phyloP scores from a whole-genome alignment of 2,329 filamentous ascomycete species.

The Fulvia fulva region DNA sequence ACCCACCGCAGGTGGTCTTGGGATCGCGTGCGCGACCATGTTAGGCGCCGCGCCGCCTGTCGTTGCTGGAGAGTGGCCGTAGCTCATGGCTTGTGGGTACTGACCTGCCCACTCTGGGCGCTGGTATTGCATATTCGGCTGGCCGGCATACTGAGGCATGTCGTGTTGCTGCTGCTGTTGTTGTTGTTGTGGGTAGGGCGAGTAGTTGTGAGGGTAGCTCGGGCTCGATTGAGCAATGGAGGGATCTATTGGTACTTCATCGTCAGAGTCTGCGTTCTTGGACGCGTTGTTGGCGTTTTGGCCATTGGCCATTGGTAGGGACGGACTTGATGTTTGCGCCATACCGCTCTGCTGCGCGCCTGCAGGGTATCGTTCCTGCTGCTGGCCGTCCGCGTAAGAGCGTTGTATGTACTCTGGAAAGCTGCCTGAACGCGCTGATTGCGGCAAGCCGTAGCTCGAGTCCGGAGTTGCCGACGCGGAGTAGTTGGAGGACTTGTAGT shows the following conservation, averaged over 20 bases:
- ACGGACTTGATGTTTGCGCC: constrained; percentile 99
- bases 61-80: constrained; percentile 53
- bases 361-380: constrained; percentile 69
- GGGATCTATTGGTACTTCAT: constrained; percentile 97
- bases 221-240: constrained; percentile 92
- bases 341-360: constrained; percentile 71
- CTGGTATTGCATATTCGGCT: constrained; percentile 58
- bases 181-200: constrained; percentile 76
- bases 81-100: constrained; percentile 53
- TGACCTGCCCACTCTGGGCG: constrained; percentile 68
- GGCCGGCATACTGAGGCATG: constrained; percentile 74
- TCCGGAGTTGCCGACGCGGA: constrained; percentile 71
- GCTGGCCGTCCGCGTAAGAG: constrained; percentile 66
- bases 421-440: constrained; percentile 71
- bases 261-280: constrained; percentile 80
- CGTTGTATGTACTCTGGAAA: constrained; percentile 87
- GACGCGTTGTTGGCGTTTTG: constrained; percentile 60
- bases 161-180: constrained; percentile 71
- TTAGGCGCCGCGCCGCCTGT: constrained; percentile 54
- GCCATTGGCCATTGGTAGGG: constrained; percentile 73
- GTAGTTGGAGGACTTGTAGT: constrained; percentile 70
- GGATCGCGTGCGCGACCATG: constrained; percentile 55
- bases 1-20: constrained; percentile 61
- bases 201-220: constrained; percentile 81
- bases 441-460: constrained; percentile 79